These are phyloP conservation scores for Aspergillus neoniger DNA, from an alignment of 2,329 filamentous ascomycete genomes.

Conservation along the genomic window DNA sequence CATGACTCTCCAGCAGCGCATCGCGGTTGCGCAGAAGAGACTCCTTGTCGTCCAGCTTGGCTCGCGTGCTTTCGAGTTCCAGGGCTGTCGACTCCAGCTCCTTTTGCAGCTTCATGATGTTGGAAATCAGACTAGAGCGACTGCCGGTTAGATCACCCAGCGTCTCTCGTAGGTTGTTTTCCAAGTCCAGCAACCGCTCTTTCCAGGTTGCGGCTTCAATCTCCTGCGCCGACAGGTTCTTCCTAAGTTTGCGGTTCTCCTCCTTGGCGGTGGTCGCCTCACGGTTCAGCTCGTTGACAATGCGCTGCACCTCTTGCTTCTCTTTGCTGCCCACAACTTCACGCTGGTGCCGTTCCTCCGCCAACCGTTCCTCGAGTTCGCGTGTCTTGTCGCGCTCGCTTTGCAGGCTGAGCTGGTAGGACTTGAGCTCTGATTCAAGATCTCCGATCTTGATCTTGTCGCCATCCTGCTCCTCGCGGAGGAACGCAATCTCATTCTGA, in stretches of 20 bases:
- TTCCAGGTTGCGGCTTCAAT: slow-evolving; percentile 90
- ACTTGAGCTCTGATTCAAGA: slow-evolving; percentile 78
- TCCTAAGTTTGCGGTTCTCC: slow-evolving; percentile 77
- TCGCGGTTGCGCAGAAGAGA: slow-evolving; percentile 87
- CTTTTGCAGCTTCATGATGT: slow-evolving; percentile 81
- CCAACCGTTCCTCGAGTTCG: slow-evolving; percentile 73
- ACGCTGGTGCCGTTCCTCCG: slow-evolving; percentile 78
- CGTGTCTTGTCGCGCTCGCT: slow-evolving; percentile 77
- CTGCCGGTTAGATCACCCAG: slow-evolving; percentile 87
- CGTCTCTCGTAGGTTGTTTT: slow-evolving; percentile 82
- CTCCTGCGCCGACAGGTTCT: slow-evolving; percentile 79
- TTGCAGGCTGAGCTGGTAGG: slow-evolving; percentile 74
- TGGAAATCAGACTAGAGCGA: slow-evolving; percentile 79
- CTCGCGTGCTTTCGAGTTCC: slow-evolving; percentile 77
- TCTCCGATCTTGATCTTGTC: slow-evolving; percentile 99
- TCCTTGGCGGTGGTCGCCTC: slow-evolving; percentile 82
- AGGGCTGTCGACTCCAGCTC: slow-evolving; percentile 82
- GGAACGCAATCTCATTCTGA: slow-evolving; percentile 89
- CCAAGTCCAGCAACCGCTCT: slow-evolving; percentile 83
- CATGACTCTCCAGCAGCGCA: slow-evolving; percentile 81
- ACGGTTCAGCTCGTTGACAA: slow-evolving; percentile 87
- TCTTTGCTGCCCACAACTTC: slow-evolving; percentile 84
- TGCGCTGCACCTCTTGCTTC: slow-evolving; percentile 92
- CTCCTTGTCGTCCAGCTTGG: slow-evolving; percentile 84
- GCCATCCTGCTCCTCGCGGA: slow-evolving; percentile 92